These are phyloP conservation scores for Mrakia gelida DNA, from an alignment of 768 basidiomycete species.

Conservation along the genomic window DNA sequence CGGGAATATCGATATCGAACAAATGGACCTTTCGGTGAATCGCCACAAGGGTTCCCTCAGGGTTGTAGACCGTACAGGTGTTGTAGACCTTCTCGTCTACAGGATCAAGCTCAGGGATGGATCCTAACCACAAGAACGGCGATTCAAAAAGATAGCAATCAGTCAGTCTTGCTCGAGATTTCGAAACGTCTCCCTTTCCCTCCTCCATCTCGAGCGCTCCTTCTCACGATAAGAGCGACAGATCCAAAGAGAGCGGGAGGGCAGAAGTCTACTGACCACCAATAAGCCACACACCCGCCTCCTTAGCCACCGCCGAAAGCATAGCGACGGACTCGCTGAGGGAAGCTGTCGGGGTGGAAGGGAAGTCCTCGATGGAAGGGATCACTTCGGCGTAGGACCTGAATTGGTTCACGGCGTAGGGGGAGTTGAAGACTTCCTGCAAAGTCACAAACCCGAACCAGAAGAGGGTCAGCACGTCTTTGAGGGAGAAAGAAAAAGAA, in stretches of 20 bases:
- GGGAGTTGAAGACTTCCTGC: constrained; percentile 50
- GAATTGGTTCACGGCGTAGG: constrained; percentile 57
- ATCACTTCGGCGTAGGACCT: constrained; percentile 69
- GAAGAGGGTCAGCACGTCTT: background rate
- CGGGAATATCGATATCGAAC: constrained; percentile 87
- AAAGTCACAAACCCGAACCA: background rate
- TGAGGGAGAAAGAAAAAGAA: background rate
- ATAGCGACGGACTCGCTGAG: constrained; percentile 63
- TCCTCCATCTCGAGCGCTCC: background rate
- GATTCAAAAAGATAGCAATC: background rate
- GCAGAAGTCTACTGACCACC: constrained; percentile 57
- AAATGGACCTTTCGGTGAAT: constrained; percentile 91
- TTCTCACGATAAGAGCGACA: background rate
- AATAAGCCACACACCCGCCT: constrained; percentile 78
- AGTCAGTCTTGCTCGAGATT: background rate
- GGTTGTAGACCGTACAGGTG: constrained; percentile 86
- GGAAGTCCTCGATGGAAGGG: constrained; percentile 8
- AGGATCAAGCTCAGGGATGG: constrained; percentile 78
- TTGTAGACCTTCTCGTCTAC: constrained; percentile 69
- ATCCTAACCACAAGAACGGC: constrained; percentile 54
- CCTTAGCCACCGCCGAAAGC: constrained; percentile 74
- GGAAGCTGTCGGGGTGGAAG: constrained; percentile 28
- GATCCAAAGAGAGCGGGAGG: too few relatives aligned
- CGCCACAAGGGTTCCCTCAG: constrained; percentile 72
- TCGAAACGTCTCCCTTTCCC: background rate